Evolutionary conservation across 2,329 filamentous ascomycete species (phyloP).

Genomic region (Aspergillus phoenicis): DNA sequence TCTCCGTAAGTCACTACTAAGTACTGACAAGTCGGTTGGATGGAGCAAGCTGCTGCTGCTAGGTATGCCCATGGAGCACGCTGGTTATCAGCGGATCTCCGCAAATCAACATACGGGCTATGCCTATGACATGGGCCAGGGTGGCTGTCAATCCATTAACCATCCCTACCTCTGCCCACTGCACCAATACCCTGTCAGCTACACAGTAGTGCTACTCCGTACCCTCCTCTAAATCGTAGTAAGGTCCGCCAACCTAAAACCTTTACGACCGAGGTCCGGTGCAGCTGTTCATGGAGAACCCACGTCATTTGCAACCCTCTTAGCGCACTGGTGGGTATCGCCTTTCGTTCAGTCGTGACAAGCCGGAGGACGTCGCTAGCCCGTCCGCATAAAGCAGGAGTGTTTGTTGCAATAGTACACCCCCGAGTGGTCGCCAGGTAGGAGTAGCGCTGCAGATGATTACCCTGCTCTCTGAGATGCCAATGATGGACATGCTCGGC

Average conservation of each 20-base stretch:
- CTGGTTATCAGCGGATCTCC: slow-evolving; percentile 7
- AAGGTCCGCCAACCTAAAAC: not conserved
- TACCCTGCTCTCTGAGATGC: not conserved
- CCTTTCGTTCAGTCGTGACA: not conserved
- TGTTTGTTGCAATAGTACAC: not conserved
- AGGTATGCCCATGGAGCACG: not conserved
- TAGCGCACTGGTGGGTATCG: not conserved
- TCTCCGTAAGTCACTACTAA: not conserved
- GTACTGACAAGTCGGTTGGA: not conserved
- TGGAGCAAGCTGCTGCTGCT: not conserved
- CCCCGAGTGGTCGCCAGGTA: not conserved
- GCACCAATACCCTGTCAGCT: not conserved
- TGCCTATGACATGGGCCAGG: not conserved
- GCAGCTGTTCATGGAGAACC: slow-evolving; percentile 1
- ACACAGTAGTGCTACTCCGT: not conserved
- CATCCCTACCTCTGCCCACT: not conserved
- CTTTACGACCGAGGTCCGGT: slow-evolving; percentile 13
- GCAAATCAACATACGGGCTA: slow-evolving; percentile 1
- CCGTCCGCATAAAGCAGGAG: not conserved
- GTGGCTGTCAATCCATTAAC: not conserved
- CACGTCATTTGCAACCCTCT: slow-evolving; percentile 1
- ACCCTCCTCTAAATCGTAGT: not conserved
- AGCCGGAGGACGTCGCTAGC: not conserved
- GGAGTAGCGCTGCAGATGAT: not conserved
- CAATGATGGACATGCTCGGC: slow-evolving; percentile 2